Evolutionary conservation across 2,329 filamentous ascomycete genomes (phyloP), one percentile per base, ranked within the genome.

Genomic region (Chrysosporium queenslandicum): DNA sequence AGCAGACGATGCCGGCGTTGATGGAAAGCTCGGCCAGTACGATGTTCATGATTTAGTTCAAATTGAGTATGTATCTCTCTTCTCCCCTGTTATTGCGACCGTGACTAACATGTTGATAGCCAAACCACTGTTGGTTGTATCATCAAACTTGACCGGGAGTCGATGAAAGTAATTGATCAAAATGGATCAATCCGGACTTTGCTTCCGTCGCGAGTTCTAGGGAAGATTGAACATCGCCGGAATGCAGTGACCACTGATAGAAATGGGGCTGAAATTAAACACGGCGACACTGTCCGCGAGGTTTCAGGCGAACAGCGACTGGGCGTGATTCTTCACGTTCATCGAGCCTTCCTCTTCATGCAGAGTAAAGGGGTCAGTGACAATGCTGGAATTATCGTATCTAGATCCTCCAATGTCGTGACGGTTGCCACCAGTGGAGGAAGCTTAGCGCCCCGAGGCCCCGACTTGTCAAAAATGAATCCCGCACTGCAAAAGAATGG

Each of bases 371-470:
- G 86, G 41, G 83, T 83, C 50, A 85, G 82, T 40, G 89, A 97
- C 65, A 94, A 96, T 63, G 84, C 87, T 0, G 83, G 92, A 58
- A 83, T 97, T 8, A 94, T 94, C 61, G 91, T 97, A 30, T 85
- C 86, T 14, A 83, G 90, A 56, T 85, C 87, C 40, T 84, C 79
- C 61, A 94, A 89, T 64, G 86, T 98, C 55, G 83, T 85, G 47
- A 95, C 90, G 0, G 82, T 96, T 32, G 89, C 90, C n/a, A 90
- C 91, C 37, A 96, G 96, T 73, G 91, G 90, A 59, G 90, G 89
- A 25, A 81, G 89, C 56, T 77, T 89, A 53, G 77, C 54, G 74
- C 77, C 23, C 71, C 45, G 65, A 14, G 70, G 86, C 0, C 86
- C 87, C 1, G 91, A 97, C 69, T 75, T 97, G 51, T 84, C 80